Percentiles rank a stretch among this genome's conserved stretches.
Conservation (phyloP, 352 stramenopile species). For the Phytophthora cryptogea region DNA sequence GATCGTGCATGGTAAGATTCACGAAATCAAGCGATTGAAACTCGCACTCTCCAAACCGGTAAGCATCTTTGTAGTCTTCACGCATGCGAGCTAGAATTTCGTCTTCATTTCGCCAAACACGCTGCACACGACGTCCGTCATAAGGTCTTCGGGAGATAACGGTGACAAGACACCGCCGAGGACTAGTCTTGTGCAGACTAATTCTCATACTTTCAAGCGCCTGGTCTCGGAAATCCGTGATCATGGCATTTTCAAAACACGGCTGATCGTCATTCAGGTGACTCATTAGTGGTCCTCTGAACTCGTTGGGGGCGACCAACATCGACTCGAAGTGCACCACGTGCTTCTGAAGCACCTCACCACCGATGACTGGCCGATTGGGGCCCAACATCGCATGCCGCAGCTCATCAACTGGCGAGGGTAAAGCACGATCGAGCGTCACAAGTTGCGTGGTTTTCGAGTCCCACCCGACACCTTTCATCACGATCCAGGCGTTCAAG, state of each 20-base stretch:
- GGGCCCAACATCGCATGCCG: slow-evolving; percentile 38
- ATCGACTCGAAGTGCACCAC: slow-evolving; percentile 42
- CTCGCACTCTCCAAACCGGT: slow-evolving; percentile 33
- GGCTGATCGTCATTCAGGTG: slow-evolving; percentile 55
- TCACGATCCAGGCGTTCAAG: slow-evolving; percentile 43
- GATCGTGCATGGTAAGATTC: slow-evolving; percentile 46
- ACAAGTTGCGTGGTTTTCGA: slow-evolving; percentile 39
- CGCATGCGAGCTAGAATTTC: slow-evolving; percentile 47
- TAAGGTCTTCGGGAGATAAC: slow-evolving; percentile 60
- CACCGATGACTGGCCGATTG: slow-evolving; percentile 16
- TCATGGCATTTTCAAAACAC: slow-evolving; percentile 30
- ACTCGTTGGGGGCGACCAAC: slow-evolving; percentile 42
- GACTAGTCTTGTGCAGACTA: slow-evolving; percentile 9
- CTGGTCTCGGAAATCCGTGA: slow-evolving; percentile 24
- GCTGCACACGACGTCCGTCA: slow-evolving; percentile 46
- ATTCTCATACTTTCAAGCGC: slow-evolving; percentile 33
- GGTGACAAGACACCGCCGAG: slow-evolving; percentile 37
- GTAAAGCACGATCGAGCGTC: slow-evolving; percentile 42
- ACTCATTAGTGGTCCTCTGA: slow-evolving; percentile 44
- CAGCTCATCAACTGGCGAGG: slow-evolving; percentile 41
- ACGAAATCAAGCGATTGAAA: slow-evolving; percentile 70
- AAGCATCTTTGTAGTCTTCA: slow-evolving; percentile 33
- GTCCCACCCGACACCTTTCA: slow-evolving; percentile 33
- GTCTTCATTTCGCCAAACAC: slow-evolving; percentile 65
- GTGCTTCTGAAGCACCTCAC: slow-evolving; percentile 27